phyloP scores from a whole-genome alignment of 1,139 yeast species.

The Casaregolazyma lundiana region DNA sequence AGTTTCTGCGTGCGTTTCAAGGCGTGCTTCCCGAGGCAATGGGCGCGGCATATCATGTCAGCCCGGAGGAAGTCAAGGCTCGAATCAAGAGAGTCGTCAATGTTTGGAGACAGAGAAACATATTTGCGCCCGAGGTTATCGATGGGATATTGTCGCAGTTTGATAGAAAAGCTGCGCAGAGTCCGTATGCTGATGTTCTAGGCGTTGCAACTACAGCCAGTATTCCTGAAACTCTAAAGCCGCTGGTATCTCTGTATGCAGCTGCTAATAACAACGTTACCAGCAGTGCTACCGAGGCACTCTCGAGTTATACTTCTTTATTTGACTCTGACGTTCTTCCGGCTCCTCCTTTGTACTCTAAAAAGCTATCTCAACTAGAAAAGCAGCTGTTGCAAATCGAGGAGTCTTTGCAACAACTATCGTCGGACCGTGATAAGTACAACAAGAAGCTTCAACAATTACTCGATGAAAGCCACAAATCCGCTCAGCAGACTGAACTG shows the following conservation, averaged over 20 bases:
- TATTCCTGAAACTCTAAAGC: background rate
- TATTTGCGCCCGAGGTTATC: conserved; percentile 48
- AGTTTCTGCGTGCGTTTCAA: conserved; percentile 57
- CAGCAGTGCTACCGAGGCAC: background rate
- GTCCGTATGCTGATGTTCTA: background rate
- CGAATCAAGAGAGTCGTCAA: conserved; percentile 60
- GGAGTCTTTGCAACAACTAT: conserved; percentile 34
- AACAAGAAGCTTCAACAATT: conserved; percentile 43
- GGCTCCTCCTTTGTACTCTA: conserved; percentile 46
- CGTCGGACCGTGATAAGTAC: conserved; percentile 40
- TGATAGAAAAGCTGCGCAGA: background rate
- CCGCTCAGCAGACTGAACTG: conserved; percentile 43
- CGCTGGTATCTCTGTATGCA: conserved; percentile 2
- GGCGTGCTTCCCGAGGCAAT: conserved; percentile 38
- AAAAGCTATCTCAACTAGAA: conserved; percentile 34
- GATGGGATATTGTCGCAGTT: conserved; percentile 31
- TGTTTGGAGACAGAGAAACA: conserved; percentile 70
- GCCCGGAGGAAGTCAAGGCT: conserved; percentile 39
- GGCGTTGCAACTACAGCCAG: background rate
- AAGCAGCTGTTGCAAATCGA: conserved; percentile 14
- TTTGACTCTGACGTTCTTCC: conserved; percentile 46
- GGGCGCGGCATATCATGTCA: conserved; percentile 29
- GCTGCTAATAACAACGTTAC: conserved; percentile 7
- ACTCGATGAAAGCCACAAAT: conserved; percentile 40
- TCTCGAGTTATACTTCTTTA: conserved; percentile 19